A percentile compares a stretch with the other conserved stretches of the same genome.
Conservation (phyloP, 257 asterid genomes). For the Nicotiana knightiana region DNA sequence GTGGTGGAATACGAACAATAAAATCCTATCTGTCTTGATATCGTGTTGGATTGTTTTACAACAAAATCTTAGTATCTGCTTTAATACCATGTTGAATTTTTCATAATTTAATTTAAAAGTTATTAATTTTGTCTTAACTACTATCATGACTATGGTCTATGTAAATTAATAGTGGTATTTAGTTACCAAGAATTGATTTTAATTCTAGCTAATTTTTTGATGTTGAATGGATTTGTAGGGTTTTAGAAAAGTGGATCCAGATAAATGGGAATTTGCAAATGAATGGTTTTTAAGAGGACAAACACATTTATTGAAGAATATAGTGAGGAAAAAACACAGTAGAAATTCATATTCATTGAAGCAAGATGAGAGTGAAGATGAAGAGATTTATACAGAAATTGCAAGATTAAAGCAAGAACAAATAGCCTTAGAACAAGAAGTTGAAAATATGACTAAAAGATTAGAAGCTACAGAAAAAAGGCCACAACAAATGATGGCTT, state of each 20-base stretch:
- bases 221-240: slow-evolving; percentile 39
- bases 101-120: no score
- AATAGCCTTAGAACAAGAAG: slow-evolving; percentile 45
- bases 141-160: no score
- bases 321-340: slow-evolving; percentile 41
- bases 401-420: slow-evolving; percentile 60
- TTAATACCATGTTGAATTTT: no score
- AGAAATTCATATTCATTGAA: not conserved
- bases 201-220: not conserved
- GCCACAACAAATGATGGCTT: slow-evolving; percentile 88
- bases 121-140: no score
- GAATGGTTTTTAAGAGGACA: slow-evolving; percentile 88
- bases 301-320: slow-evolving; percentile 59
- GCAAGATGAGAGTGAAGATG: slow-evolving; percentile 37
- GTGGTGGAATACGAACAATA: not conserved
- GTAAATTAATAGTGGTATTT: not conserved
- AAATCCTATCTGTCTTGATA: not conserved
- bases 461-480: slow-evolving; percentile 79
- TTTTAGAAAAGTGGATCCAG: slow-evolving; percentile 80
- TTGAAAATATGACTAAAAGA: slow-evolving; percentile 63
- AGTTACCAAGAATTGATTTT: not conserved
- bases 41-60: no score
- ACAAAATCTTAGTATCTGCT: no score
- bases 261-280: slow-evolving; percentile 82
- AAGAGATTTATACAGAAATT: slow-evolving; percentile 32